phyloP scores from a whole-genome alignment of 1,139 yeast genomes.

The Yamadazyma dushanensis region DNA sequence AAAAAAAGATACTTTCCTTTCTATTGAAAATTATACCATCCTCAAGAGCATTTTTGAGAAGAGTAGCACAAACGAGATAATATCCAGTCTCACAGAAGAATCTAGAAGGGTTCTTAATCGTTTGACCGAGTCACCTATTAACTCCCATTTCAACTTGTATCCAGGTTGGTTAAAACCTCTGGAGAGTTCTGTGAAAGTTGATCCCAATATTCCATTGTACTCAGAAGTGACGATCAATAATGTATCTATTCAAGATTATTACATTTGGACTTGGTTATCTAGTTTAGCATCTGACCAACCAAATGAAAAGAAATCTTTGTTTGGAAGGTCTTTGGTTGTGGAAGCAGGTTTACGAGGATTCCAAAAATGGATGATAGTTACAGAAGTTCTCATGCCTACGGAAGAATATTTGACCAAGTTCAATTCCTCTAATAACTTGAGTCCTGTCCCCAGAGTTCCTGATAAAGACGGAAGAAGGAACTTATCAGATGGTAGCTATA shows the following conservation, averaged over 20 bases:
- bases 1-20: conserved; percentile 65
- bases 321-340: conserved; percentile 78
- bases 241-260: conserved; percentile 80
- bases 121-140: conserved; percentile 46
- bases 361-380: conserved; percentile 80
- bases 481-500: conserved; percentile 21
- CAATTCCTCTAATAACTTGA: conserved; percentile 6
- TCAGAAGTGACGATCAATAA: conserved; percentile 58
- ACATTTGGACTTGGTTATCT: conserved; percentile 89
- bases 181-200: conserved; percentile 13
- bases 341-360: conserved; percentile 74
- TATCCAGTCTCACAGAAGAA: conserved; percentile 69
- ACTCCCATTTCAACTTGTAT: conserved; percentile 36
- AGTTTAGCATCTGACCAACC: conserved; percentile 77
- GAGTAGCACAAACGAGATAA: conserved; percentile 53
- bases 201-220: conserved; percentile 36
- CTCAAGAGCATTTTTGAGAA: conserved; percentile 72
- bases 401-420: conserved; percentile 38
- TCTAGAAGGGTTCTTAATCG: conserved; percentile 67
- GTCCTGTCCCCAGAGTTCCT: conserved; percentile 14
- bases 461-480: conserved; percentile 15
- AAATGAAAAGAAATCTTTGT: conserved; percentile 57
- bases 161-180: conserved; percentile 47
- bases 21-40: conserved; percentile 77
- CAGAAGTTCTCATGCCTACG: conserved; percentile 59